Percentiles rank a stretch among this genome's conserved stretches.
phyloP scores from a whole-genome alignment of 2,329 filamentous ascomycete genomes.

The Periglandula ipomoeae region DNA sequence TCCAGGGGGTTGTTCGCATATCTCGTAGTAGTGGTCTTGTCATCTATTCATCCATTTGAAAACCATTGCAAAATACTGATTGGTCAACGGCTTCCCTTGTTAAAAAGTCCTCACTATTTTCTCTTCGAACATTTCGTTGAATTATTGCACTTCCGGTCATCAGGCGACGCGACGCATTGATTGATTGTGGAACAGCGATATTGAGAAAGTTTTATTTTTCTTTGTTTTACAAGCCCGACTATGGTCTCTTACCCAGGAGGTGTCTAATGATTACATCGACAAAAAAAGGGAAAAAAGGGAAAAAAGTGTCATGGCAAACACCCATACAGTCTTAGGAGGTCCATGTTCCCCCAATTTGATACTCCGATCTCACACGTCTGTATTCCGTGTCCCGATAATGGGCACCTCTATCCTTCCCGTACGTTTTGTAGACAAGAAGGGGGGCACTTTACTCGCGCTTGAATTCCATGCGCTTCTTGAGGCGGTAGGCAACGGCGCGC shows the following conservation, averaged over 20 bases:
- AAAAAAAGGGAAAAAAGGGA: not conserved
- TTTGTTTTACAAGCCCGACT: no score
- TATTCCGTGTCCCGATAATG: not conserved
- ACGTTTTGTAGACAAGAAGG: not conserved
- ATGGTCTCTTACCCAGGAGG: not conserved
- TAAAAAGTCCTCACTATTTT: no score
- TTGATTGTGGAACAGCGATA: no score
- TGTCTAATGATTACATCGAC: not conserved
- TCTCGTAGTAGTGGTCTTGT: no score
- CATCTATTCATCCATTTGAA: no score
- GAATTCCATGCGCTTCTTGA: constrained; percentile 29
- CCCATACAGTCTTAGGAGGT: not conserved
- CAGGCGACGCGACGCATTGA: no score
- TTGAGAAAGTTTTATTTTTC: no score
- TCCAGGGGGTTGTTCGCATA: not conserved
- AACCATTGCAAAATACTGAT: no score
- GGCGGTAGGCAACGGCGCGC: constrained; percentile 48
- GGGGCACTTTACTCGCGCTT: constrained; percentile 8
- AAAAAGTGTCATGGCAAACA: not conserved
- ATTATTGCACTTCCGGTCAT: no score
- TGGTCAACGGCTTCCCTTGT: no score
- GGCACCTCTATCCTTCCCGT: not conserved
- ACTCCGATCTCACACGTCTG: not conserved
- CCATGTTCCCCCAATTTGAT: not conserved
- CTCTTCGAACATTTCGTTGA: no score